Evolutionary conservation across 768 basidiomycete species (phyloP), one percentile per base, ranked within the genome.

Genomic region (Pleurotus tuber-regium): DNA sequence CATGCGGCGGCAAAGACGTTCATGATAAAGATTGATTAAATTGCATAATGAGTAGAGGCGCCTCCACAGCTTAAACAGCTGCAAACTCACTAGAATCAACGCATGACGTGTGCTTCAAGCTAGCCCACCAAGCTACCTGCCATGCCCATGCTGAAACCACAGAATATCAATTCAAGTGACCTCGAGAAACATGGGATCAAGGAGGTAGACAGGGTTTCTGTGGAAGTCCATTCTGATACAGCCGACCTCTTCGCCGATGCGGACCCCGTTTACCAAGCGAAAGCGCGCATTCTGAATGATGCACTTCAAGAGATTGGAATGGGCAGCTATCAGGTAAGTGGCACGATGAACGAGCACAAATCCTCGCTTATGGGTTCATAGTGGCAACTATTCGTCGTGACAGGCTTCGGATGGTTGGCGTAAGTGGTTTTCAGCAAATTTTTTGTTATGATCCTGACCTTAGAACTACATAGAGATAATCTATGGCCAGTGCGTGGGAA

Each of bases 361-460:
- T n/a, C 35, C 1, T 36, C 19, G 35, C n/a, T 8, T 12, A 23
- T 23, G 6, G 42, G 14, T 16, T 43, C 5, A 10, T 53, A 87
- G 84, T 85, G 81, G 71, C 68, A 70, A 52, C 62, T 89, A 29
- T 87, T 89, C 62, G 50, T 80, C 46, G 83, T 86, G 24, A 76
- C 84, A 14, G 87, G 85, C 1, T 87, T 89, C 66, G 87, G 87
- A 46, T 88, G 85, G 86, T 76, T 87, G 53, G 80, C 84, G 85
- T 86, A 63, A 64, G 84, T 72, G 14, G 10, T 19, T 47, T 16
- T n/a, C n/a, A n/a, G n/a, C n/a, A n/a, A n/a, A n/a, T n/a, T n/a
- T n/a, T n/a, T n/a, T n/a, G n/a, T n/a, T n/a, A n/a, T n/a, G n/a
- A n/a, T n/a, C n/a, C n/a, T n/a, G n/a, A n/a, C n/a, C n/a, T n/a